Evolutionary conservation across 2,329 filamentous ascomycete species (phyloP), one percentile per base, ranked within the genome.

Genomic region (Penicillium sp.): DNA sequence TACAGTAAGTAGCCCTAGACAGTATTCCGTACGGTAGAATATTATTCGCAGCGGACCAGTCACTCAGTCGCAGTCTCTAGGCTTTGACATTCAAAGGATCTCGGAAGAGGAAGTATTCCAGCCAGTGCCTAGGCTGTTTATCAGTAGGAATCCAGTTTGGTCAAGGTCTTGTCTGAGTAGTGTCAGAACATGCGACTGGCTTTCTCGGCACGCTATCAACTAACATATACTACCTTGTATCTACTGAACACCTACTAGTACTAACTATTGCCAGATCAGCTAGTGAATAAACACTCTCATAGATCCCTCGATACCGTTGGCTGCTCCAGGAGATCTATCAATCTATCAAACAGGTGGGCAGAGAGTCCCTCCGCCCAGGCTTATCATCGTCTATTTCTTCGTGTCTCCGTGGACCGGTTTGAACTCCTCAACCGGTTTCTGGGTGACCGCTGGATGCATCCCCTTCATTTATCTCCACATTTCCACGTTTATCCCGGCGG

Each of bases 341-440:
- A 28, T 46, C 43, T 26, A 4, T 45, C 22, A 22, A 11, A 46
- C 13, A 8, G 43, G 26, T 46, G 25, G 22, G 22, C 25, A 46
- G 13, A 14, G 26, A 33, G 45, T 6, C 16, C 13, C 11, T 33
- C 30, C n/a, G 28, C 48, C 48, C n/a, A 35, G 30, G 28, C n/a
- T 51, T 33, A 35, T 35, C 53, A 26, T 45, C 53, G 40, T 42
- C 40, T 35, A 25, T 43, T 25, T 55, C 40, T 35, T 26, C 52
- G 40, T 55, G 6, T 19, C 26, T n/a, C 13, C 46, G 22, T 49
- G 35, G 10, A 51, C 19, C 28, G 28, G 14, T 16, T 35, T 35
- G 5, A 28, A 51, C 46, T 4, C 6, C 16, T 35, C 16, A 22
- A 51, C 28, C 8, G 28, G 45, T 14, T 30, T 14, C 16, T 28